Evolutionary conservation across 1,284 basidiomycete genomes (phyloP).

Genomic region (Naganishia albida): DNA sequence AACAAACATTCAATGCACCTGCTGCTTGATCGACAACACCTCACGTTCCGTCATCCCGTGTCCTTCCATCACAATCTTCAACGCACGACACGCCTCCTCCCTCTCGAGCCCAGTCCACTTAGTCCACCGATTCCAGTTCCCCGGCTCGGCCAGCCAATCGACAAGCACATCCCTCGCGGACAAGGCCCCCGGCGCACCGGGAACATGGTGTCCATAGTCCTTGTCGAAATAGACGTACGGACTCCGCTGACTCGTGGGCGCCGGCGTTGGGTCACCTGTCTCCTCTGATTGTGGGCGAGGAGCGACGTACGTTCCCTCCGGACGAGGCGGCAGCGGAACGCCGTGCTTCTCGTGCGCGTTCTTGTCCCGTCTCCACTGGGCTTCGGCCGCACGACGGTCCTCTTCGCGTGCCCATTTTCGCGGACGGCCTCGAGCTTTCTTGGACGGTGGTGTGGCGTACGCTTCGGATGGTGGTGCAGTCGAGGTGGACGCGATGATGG

Average conservation of each 20-base stretch:
- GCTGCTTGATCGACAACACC: slow-evolving; percentile 24
- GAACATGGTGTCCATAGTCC: slow-evolving; percentile 21
- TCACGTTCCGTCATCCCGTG: slow-evolving; percentile 21
- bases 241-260: not conserved
- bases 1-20: not conserved
- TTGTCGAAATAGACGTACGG: slow-evolving; percentile 28
- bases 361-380: slow-evolving; percentile 20
- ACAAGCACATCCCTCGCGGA: slow-evolving; percentile 20
- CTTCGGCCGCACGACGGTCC: slow-evolving; percentile 20
- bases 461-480: not conserved
- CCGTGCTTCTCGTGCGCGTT: slow-evolving; percentile 8
- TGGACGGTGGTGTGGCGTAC: slow-evolving; percentile 2
- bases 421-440: slow-evolving; percentile 11
- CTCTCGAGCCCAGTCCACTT: slow-evolving; percentile 18
- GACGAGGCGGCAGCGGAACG: slow-evolving; percentile 4
- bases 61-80: slow-evolving; percentile 9
- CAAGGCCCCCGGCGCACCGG: not conserved
- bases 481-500: not conserved
- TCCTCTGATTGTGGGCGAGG: not conserved
- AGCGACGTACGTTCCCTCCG: slow-evolving; percentile 1
- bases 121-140: slow-evolving; percentile 7
- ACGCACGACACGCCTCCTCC: slow-evolving; percentile 10
- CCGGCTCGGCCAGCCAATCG: slow-evolving; percentile 15
- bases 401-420: slow-evolving; percentile 24
- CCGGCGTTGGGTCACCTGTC: not conserved